Evolutionary conservation across 345 rosid genomes (phyloP).

Genomic region (Sisymbrium altissimum): DNA sequence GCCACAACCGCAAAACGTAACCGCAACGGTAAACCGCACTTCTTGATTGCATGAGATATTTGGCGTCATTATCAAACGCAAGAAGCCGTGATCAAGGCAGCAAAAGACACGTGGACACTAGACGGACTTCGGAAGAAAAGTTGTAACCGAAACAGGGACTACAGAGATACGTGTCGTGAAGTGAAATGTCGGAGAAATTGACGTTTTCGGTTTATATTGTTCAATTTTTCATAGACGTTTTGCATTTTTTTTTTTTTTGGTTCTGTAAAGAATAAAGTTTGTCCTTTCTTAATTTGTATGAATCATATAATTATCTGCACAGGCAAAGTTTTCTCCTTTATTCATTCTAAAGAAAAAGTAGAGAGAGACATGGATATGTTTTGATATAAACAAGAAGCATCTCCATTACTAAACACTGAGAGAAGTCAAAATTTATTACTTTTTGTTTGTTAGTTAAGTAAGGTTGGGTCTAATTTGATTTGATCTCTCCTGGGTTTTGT

Average conservation of each 20-base stretch:
- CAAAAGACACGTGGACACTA: slow-evolving; percentile 26
- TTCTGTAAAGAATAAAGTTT: slow-evolving; percentile 30
- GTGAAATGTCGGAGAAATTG: slow-evolving; percentile 15
- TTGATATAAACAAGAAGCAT: too few relatives aligned
- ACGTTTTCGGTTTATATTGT: slow-evolving; percentile 39
- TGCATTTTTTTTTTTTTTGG: slow-evolving; percentile 34
- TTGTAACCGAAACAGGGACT: slow-evolving; percentile 24
- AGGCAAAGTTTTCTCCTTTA: slow-evolving; percentile 11
- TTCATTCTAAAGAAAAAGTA: slow-evolving; percentile 2
- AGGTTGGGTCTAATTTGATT: slow-evolving; percentile 7
- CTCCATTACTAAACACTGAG: slow-evolving; percentile 7
- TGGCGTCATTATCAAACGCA: slow-evolving; percentile 18
- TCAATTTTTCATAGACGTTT: slow-evolving; percentile 40
- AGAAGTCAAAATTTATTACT: not conserved
- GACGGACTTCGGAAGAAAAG: slow-evolving; percentile 17
- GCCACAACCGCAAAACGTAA: slow-evolving; percentile 1
- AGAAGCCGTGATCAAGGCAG: not conserved
- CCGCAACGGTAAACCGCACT: not conserved
- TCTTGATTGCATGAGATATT: slow-evolving; percentile 14
- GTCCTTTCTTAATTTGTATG: slow-evolving; percentile 8
- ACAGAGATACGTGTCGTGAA: slow-evolving; percentile 30
- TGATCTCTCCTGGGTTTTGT: slow-evolving; percentile 37
- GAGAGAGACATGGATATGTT: not conserved
- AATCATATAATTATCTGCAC: slow-evolving; percentile 1
- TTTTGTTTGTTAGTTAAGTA: slow-evolving; percentile 16